A percentile compares a stretch with the other conserved stretches of the same genome.
These are phyloP conservation scores for Naumovozyma dairenensis DNA, from an alignment of 805 yeast species.

Conservation along the genomic window DNA sequence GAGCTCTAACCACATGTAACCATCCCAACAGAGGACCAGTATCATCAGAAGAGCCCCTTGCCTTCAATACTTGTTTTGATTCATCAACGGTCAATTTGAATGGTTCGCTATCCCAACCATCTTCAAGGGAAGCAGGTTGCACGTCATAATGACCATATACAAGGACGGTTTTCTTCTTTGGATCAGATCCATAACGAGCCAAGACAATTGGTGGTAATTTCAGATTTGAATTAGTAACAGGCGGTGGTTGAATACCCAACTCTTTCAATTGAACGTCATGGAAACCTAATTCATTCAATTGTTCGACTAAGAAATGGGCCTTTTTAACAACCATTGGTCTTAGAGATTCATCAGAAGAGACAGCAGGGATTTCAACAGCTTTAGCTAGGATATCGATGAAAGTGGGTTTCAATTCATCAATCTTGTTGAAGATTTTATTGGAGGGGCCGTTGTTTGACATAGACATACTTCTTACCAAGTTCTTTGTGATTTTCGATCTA, in stretches of 20 bases:
- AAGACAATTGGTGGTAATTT: slow-evolving; percentile 92
- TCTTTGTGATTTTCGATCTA: too few species aligned
- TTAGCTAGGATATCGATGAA: slow-evolving; percentile 63
- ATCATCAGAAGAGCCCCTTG: slow-evolving; percentile 95
- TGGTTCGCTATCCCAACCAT: slow-evolving; percentile 95
- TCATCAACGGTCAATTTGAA: slow-evolving; percentile 56
- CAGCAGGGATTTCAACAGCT: slow-evolving; percentile 94
- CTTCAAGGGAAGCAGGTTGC: slow-evolving; percentile 87
- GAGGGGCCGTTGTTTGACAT: too few species aligned
- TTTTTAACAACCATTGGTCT: slow-evolving; percentile 86
- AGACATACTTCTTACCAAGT: too few species aligned
- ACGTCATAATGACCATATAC: slow-evolving; percentile 98
- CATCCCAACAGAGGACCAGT: slow-evolving; percentile 98
- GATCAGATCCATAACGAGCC: slow-evolving; percentile 75
- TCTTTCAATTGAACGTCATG: slow-evolving; percentile 71
- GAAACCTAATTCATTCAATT: slow-evolving; percentile 67
- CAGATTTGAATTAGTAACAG: slow-evolving; percentile 55
- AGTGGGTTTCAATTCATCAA: slow-evolving; percentile 64
- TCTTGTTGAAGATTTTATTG: slow-evolving; percentile 37
- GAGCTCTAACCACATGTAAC: slow-evolving; percentile 90
- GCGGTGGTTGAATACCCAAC: slow-evolving; percentile 88
- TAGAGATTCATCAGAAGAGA: slow-evolving; percentile 78
- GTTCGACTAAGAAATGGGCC: slow-evolving; percentile 69
- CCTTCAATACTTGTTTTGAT: slow-evolving; percentile 62
- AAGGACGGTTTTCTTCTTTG: slow-evolving; percentile 76